Conservation (phyloP, 1,139 yeast genomes). For the Candida sojae region DNA sequence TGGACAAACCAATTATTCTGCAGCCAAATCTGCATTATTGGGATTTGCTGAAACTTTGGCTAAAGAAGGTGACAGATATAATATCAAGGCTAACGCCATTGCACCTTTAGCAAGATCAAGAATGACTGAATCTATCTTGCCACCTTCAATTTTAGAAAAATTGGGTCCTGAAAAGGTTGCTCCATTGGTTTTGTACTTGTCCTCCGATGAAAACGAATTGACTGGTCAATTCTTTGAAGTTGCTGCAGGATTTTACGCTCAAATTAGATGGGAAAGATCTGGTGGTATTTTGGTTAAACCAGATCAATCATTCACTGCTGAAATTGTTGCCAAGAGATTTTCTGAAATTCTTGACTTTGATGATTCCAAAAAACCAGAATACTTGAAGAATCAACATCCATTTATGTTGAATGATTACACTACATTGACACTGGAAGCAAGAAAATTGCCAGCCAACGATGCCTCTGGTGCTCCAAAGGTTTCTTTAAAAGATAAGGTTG, state of each 20-base stretch:
- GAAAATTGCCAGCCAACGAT: slow-evolving; percentile 58
- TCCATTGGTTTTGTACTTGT: slow-evolving; percentile 80
- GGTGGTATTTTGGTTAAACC: slow-evolving; percentile 85
- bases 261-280: slow-evolving; percentile 93
- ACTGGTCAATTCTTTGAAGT: slow-evolving; percentile 84
- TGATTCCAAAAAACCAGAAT: slow-evolving; percentile 52
- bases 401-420: slow-evolving; percentile 59
- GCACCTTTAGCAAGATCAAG: slow-evolving; percentile 95
- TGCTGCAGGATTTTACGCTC: slow-evolving; percentile 93
- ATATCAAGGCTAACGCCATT: slow-evolving; percentile 81
- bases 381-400: slow-evolving; percentile 67
- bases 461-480: slow-evolving; percentile 49
- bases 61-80: slow-evolving; percentile 86
- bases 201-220: slow-evolving; percentile 62
- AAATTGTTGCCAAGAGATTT: slow-evolving; percentile 74
- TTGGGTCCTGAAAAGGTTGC: slow-evolving; percentile 88
- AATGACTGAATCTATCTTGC: slow-evolving; percentile 91
- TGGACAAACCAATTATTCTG: slow-evolving; percentile 95
- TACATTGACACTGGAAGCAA: slow-evolving; percentile 54
- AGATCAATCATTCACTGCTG: slow-evolving; percentile 77
- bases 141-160: slow-evolving; percentile 78
- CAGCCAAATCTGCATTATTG: slow-evolving; percentile 87
- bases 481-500: slow-evolving; percentile 80
- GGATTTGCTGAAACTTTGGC: slow-evolving; percentile 95
- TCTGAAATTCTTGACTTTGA: slow-evolving; percentile 64